Evolutionary conservation across 495 filamentous ascomycete genomes (phyloP), one percentile per base, ranked within the genome.

Genomic region (Xylaria intraflava): DNA sequence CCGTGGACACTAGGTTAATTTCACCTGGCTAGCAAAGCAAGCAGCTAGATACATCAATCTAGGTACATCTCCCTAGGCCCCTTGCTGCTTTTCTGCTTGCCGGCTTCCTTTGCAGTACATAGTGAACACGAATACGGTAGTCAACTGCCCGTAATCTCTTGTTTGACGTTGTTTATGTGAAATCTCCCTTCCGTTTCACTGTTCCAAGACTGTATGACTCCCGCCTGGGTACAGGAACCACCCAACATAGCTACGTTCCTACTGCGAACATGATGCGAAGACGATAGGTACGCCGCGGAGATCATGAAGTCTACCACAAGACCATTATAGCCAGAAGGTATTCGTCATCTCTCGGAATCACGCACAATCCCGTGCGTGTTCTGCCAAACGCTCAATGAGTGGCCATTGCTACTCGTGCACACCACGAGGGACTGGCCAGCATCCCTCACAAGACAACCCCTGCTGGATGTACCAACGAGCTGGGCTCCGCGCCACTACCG

Each of bases 361-460:
- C 51, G 39, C 41, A 27, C 27, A 45, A 26, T 54, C 51, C 26
- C 40, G 16, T 41, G 44, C 29, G 35, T 36, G 35, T 44, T n/a
- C 40, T 16, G 10, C 30, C 33, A 31, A 38, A 49, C 17, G n/a
- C 46, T 49, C 17, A 38, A 39, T 6, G 9, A 23, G 19, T 24
- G 30, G n/a, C 23, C 19, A 5, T 24, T 16, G 5, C 10, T 11
- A 9, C 16, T 12, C 42, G 39, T 16, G 16, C 19, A 39, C 16
- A 26, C 10, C 39, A 6, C n/a, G 35, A 41, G 51, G 47, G 51
- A 47, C 33, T 41, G 20, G 35, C 51, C 51, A 46, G 51, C 43
- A 54, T 36, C 51, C 41, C 30, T 36, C 41, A 43, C 11, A 11
- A 38, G 6, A 8, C 24, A 4, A 22, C 12, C 17, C n/a, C 41